Percentiles rank a stretch among this genome's conserved stretches.
These are phyloP conservation scores for Metarhizium robertsii DNA, from an alignment of 2,329 filamentous ascomycete species.

Conservation along the genomic window DNA sequence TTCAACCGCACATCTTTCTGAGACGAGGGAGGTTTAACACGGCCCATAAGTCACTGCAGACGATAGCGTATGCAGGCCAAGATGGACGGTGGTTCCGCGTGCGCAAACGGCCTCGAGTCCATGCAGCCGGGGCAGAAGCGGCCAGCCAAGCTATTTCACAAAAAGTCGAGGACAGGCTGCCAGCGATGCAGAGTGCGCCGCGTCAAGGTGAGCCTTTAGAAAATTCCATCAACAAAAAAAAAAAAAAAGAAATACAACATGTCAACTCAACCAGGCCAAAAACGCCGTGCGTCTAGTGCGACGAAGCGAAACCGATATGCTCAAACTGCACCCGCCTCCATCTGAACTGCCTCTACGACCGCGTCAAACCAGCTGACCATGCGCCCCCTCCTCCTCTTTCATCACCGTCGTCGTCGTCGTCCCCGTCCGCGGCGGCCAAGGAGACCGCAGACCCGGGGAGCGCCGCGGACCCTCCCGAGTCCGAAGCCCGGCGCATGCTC, in stretches of 20 bases:
- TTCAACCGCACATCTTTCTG: too few relatives aligned
- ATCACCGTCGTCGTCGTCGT: not conserved
- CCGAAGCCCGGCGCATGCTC: constrained; percentile 10
- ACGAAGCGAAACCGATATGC: constrained; percentile 14
- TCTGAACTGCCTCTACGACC: constrained; percentile 11
- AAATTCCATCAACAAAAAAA: too few relatives aligned
- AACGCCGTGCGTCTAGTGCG: constrained; percentile 7
- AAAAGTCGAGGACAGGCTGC: constrained; percentile 14
- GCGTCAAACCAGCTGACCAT: not conserved
- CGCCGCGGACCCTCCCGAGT: constrained; percentile 7
- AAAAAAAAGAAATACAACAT: too few relatives aligned
- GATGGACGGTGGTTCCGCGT: too few relatives aligned
- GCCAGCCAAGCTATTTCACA: constrained; percentile 15
- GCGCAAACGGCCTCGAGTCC: not conserved
- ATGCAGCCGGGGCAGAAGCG: constrained; percentile 7
- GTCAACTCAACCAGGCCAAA: too few relatives aligned
- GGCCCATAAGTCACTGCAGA: too few relatives aligned
- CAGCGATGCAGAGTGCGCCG: constrained; percentile 13
- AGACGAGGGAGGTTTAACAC: too few relatives aligned
- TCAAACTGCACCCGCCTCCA: constrained; percentile 11
- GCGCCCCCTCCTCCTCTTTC: not conserved
- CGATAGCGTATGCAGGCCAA: too few relatives aligned
- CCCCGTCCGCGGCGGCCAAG: not conserved
- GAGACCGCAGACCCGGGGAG: not conserved
- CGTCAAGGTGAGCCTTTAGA: constrained; percentile 10